Evolutionary conservation across 257 asterid genomes (phyloP), one percentile per base, ranked within the genome.

Genomic region (Salvia rosmarinus): DNA sequence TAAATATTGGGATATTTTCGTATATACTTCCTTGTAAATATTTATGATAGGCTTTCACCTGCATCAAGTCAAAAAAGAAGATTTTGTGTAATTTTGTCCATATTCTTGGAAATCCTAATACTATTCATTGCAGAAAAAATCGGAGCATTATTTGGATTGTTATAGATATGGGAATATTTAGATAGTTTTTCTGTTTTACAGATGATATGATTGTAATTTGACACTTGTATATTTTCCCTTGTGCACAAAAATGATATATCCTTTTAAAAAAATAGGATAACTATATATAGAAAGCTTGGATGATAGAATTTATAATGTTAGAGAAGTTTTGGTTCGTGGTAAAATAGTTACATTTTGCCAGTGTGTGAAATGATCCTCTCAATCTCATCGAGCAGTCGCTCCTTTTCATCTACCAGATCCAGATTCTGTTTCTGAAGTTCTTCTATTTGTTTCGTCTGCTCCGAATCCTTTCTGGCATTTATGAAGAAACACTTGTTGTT

Each of bases 371-470:
- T 77, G 49, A 89, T 85, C 79, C 94, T 86, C 88, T 91, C 96
- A 56, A 91, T 91, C 71, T 91, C 97, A 82, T 86, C 90, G 51
- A 88, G 88, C 35, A 89, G 94, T 70, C 93, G 72, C 58, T 81
- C 93, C 63, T 91, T 87, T 58, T 91, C 97, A 11, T 83, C 84
- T 7, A 73, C 67, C 83, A 89, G 74, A 5, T 89, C 96, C 37
- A 84, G 82, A 62, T 86, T 89, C 80, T 89, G 88, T 79, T 83
- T 86, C 87, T 91, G 85, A 55, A 91, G 89, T 40, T 89, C 95
- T 84, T 91, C 95, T 5, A 89, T 91, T 61, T 89, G 93, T 82
- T 85, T 91, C n/a, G 93, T 89, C 80, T 89, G 96, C 76, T 91
- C 96, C 0, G 97, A 89, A 78, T 91, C 97, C 83, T 91, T 91